Evolutionary conservation across 805 yeast genomes (phyloP).

Genomic region (Lachancea sp.): DNA sequence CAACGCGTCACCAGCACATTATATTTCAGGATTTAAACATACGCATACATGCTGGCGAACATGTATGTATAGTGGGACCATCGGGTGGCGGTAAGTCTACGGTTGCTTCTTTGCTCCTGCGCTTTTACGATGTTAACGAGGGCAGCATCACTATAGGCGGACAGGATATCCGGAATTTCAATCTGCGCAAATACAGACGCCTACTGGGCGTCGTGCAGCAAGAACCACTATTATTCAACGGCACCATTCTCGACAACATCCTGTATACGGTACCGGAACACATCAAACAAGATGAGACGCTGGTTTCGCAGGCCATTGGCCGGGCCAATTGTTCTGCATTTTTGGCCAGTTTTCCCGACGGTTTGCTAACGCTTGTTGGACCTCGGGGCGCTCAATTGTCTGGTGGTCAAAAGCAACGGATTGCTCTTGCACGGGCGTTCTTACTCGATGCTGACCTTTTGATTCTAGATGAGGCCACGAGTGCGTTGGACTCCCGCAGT

Average conservation of each 20-base stretch:
- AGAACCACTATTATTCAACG: constrained; percentile 85
- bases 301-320: constrained; percentile 52
- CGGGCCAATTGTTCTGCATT: constrained; percentile 72
- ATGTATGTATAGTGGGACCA: constrained; percentile 94
- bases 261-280: constrained; percentile 54
- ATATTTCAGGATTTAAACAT: constrained; percentile 61
- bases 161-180: constrained; percentile 54
- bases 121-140: constrained; percentile 72
- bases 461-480: constrained; percentile 89
- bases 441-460: constrained; percentile 73
- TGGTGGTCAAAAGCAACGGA: constrained; percentile 93
- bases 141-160: constrained; percentile 66
- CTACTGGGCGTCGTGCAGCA: constrained; percentile 88
- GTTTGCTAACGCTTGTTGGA: constrained; percentile 76
- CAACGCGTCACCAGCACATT: constrained; percentile 67
- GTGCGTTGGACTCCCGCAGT: constrained; percentile 84
- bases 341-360: constrained; percentile 69
- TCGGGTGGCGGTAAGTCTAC: constrained; percentile 96
- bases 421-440: constrained; percentile 84
- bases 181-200: constrained; percentile 65
- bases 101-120: constrained; percentile 64
- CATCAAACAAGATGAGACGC: constrained; percentile 51
- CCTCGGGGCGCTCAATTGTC: constrained; percentile 83
- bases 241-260: constrained; percentile 77
- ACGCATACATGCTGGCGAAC: constrained; percentile 68